These are phyloP conservation scores for Naganishia sp. DNA, from an alignment of 1,284 basidiomycete genomes.

Conservation along the genomic window DNA sequence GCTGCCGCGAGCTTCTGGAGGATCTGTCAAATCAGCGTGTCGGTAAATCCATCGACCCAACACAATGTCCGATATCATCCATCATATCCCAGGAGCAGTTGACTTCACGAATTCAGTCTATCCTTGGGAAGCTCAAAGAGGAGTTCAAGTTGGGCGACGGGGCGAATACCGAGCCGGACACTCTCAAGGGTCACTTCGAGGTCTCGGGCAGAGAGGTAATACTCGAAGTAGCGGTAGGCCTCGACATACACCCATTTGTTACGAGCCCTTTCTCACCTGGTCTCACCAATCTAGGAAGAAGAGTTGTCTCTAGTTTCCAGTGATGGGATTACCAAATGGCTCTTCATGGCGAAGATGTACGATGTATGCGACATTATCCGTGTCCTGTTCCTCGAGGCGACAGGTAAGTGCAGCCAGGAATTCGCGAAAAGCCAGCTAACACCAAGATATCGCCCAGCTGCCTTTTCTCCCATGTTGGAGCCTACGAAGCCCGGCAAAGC, in stretches of 20 bases:
- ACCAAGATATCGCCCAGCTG: not conserved
- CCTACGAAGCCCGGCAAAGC: not conserved
- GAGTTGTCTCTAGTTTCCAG: not conserved
- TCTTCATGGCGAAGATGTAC: slow-evolving; percentile 11
- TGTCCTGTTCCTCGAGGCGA: slow-evolving; percentile 9
- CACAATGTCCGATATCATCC: slow-evolving; percentile 13
- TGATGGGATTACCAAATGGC: slow-evolving; percentile 4
- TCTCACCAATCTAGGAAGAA: not conserved
- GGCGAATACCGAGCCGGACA: not conserved
- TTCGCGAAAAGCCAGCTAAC: not conserved
- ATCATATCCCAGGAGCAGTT: slow-evolving; percentile 1
- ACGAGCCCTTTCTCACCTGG: not conserved
- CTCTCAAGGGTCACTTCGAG: slow-evolving; percentile 12
- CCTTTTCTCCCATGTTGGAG: not conserved
- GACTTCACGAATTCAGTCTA: not conserved
- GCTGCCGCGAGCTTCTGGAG: slow-evolving; percentile 6
- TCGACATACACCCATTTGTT: not conserved
- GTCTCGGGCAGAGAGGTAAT: slow-evolving; percentile 16
- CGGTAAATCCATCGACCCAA: not conserved
- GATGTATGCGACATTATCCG: slow-evolving; percentile 23
- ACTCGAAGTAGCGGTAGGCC: slow-evolving; percentile 4
- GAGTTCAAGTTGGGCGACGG: not conserved
- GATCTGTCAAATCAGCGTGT: slow-evolving; percentile 2
- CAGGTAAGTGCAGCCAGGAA: not conserved
- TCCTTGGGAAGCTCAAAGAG: not conserved